Evolutionary conservation across 1,284 basidiomycete species (phyloP).

Genomic region (Boletus smithii): DNA sequence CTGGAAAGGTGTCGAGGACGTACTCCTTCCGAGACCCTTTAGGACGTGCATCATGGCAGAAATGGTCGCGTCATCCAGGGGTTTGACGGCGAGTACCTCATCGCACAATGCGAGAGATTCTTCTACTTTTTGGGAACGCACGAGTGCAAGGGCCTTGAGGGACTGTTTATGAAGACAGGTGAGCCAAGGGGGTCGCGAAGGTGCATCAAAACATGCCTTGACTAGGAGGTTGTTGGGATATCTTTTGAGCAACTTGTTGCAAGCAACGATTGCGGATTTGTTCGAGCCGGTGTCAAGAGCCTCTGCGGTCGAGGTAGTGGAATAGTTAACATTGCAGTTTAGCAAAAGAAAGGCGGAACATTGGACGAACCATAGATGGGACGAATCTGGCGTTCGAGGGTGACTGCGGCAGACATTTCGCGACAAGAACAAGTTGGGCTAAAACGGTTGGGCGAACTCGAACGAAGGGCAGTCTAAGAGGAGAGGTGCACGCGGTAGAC

Average conservation of each 20-base stretch:
- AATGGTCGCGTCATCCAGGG: constrained; percentile 66
- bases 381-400: constrained; percentile 74
- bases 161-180: constrained; percentile 40
- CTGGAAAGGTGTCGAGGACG: constrained; percentile 28
- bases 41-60: constrained; percentile 80
- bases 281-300: constrained; percentile 80
- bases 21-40: constrained; percentile 70
- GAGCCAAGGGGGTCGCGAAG: neutral
- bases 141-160: constrained; percentile 79
- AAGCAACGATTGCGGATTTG: constrained; percentile 78
- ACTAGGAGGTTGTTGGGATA: constrained; percentile 68
- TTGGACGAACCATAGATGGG: constrained; percentile 66
- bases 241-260: constrained; percentile 82
- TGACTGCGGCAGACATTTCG: constrained; percentile 42
- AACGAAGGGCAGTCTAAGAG: too few relatives aligned
- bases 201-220: constrained; percentile 47
- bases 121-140: constrained; percentile 77
- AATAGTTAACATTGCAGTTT: too few relatives aligned
- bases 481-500: constrained; percentile 7
- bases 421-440: too few relatives aligned
- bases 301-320: too few relatives aligned
- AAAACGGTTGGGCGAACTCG: too few relatives aligned
- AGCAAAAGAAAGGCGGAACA: too few relatives aligned
- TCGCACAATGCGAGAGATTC: constrained; percentile 77
- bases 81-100: constrained; percentile 68